A percentile compares a stretch with the other conserved stretches of the same genome.
These are phyloP conservation scores for Jacaranda mimosifolia DNA, from an alignment of 257 asterid species.

Conservation along the genomic window DNA sequence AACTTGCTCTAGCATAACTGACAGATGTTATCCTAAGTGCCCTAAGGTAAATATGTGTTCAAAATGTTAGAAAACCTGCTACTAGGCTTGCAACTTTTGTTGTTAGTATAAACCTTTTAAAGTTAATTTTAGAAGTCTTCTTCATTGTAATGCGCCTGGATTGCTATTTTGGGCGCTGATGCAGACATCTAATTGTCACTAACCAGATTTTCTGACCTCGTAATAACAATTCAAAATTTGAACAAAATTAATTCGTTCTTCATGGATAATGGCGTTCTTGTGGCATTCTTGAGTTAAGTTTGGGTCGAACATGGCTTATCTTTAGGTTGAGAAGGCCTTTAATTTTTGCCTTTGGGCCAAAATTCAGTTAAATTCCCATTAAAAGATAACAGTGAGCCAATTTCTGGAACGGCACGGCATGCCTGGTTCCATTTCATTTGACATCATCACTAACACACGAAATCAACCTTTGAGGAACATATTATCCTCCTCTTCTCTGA, in stretches of 20 bases:
- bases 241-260: neutral
- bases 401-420: conserved; percentile 17
- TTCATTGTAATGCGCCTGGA: neutral
- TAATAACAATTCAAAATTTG: too few species aligned
- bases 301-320: neutral
- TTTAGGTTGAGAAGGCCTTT: neutral
- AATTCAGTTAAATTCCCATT: conserved; percentile 30
- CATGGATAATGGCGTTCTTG: too few species aligned
- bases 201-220: neutral
- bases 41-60: conserved; percentile 51
- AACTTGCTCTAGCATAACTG: conserved; percentile 29
- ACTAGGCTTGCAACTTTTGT: conserved; percentile 54
- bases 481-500: conserved; percentile 28
- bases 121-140: conserved; percentile 7
- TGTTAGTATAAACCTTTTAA: conserved; percentile 44
- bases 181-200: neutral
- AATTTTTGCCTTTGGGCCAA: neutral
- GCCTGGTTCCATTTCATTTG: conserved; percentile 25
- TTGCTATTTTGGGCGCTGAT: neutral
- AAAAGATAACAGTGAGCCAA: conserved; percentile 24
- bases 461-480: conserved; percentile 32
- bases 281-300: too few species aligned
- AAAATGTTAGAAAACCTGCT: conserved; percentile 52
- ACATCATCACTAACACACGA: conserved; percentile 16
- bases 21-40: conserved; percentile 37